Conservation (phyloP, 192 early-diverging fungal genomes). For the Gigaspora rosea region DNA sequence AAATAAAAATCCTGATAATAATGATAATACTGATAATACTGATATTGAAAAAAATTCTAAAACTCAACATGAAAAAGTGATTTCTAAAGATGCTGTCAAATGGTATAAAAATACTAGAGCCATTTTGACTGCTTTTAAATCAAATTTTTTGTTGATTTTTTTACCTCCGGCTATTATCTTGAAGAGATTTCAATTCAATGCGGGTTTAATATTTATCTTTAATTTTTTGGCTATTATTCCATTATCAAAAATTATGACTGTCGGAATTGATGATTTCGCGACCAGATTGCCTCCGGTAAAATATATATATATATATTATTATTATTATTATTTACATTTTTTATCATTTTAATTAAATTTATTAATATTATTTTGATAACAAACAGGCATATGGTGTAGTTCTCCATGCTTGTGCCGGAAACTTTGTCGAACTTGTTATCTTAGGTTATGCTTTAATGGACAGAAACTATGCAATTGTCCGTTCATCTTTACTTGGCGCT, state of each 20-base stretch:
- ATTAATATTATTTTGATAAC: neutral
- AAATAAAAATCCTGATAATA: no score
- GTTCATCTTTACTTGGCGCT: constrained; percentile 76
- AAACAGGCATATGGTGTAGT: constrained; percentile 29
- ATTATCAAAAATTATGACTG: constrained; percentile 25
- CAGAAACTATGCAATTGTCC: constrained; percentile 38
- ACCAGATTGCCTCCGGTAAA: constrained; percentile 27
- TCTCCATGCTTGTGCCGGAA: constrained; percentile 46
- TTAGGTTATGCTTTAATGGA: constrained; percentile 39
- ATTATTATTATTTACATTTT: neutral
- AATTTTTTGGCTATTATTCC: constrained; percentile 33
- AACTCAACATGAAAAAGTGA: neutral
- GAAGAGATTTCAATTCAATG: constrained; percentile 3
- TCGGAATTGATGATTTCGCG: constrained; percentile 22
- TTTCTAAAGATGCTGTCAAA: constrained; percentile 9
- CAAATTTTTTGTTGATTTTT: constrained; percentile 30
- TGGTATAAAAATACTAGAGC: constrained; percentile 20
- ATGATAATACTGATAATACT: no score
- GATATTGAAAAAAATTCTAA: no score
- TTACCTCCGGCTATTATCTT: constrained; percentile 16
- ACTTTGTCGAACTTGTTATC: constrained; percentile 42
- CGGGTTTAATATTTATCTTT: constrained; percentile 1
- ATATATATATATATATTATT: neutral
- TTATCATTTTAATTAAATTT: neutral
- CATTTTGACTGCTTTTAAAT: constrained; percentile 7